Evolutionary conservation across 23 red algal genomes (phyloP).

Genomic region (Cyanidium caldarium): DNA sequence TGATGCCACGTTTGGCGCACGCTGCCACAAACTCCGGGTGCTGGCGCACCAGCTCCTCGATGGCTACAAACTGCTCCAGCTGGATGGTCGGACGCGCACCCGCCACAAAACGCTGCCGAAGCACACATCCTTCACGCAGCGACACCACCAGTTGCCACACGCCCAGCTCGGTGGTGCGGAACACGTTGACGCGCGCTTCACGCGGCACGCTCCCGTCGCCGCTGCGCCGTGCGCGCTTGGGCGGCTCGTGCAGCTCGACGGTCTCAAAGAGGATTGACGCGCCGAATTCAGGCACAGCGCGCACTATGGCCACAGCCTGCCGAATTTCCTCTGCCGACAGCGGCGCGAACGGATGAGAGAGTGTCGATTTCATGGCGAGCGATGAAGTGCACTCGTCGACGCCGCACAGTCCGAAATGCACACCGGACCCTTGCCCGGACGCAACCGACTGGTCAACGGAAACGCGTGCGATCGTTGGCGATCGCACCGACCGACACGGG

Average conservation of each 20-base stretch:
- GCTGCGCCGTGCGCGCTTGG: background rate
- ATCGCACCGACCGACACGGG: too few relatives aligned
- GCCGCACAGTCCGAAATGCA: too few relatives aligned
- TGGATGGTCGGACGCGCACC: background rate
- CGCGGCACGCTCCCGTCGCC: background rate
- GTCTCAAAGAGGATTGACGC: background rate
- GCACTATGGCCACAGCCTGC: background rate
- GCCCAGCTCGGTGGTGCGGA: background rate
- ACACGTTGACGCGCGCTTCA: background rate
- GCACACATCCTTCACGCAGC: background rate
- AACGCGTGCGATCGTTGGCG: too few relatives aligned
- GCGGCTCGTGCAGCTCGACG: background rate
- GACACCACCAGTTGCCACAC: conserved; percentile 5
- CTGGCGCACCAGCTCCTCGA: background rate
- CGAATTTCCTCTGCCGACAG: background rate
- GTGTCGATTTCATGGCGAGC: too few relatives aligned
- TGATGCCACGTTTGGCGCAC: background rate
- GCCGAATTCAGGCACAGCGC: background rate
- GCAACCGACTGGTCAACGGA: too few relatives aligned
- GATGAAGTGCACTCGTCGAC: too few relatives aligned
- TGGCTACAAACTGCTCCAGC: background rate
- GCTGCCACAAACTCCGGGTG: background rate
- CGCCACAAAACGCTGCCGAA: background rate
- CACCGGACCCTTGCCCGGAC: too few relatives aligned
- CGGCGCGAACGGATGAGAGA: conserved; percentile 1